Percentiles rank a stretch among this genome's conserved stretches.
phyloP scores from a whole-genome alignment of 2,329 filamentous ascomycete genomes.

The Metarhizium robertsii region DNA sequence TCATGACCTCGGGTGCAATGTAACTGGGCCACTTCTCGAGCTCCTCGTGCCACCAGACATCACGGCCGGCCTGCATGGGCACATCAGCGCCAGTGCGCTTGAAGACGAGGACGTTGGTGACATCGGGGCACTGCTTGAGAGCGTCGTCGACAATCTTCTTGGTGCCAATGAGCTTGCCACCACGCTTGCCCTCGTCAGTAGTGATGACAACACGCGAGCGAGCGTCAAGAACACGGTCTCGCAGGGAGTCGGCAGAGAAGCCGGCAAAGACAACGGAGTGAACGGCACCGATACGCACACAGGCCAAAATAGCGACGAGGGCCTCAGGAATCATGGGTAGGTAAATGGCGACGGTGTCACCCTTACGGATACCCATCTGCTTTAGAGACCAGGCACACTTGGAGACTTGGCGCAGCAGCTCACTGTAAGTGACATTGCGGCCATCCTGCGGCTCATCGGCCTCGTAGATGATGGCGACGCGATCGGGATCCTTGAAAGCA shows the following conservation, averaged over 20 bases:
- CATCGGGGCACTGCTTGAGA: conserved; percentile 87
- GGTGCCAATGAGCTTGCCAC: conserved; percentile 92
- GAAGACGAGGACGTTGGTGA: conserved; percentile 79
- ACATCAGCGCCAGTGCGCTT: conserved; percentile 92
- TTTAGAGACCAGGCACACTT: conserved; percentile 80
- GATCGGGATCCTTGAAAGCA: conserved; percentile 88
- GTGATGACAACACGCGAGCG: conserved; percentile 92
- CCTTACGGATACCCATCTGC: conserved; percentile 93
- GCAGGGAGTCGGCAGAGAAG: conserved; percentile 91
- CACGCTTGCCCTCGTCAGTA: conserved; percentile 93
- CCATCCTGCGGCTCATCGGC: conserved; percentile 84
- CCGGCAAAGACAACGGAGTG: conserved; percentile 98
- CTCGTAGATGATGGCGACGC: conserved; percentile 96
- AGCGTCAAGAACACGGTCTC: conserved; percentile 88
- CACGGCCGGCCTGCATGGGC: conserved; percentile 79
- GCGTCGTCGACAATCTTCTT: conserved; percentile 99
- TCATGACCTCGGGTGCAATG: conserved; percentile 80
- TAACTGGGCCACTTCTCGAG: conserved; percentile 93
- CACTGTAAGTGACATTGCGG: conserved; percentile 82
- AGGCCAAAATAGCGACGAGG: conserved; percentile 81
- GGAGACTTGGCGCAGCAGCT: conserved; percentile 88
- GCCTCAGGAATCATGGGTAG: conserved; percentile 98
- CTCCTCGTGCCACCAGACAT: conserved; percentile 98
- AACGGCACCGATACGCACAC: conserved; percentile 83
- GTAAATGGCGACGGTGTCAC: conserved; percentile 95